Percentiles rank a stretch among this genome's conserved stretches.
These are phyloP conservation scores for Venturia oleaginea DNA, from an alignment of 2,329 filamentous ascomycete genomes.

Conservation along the genomic window DNA sequence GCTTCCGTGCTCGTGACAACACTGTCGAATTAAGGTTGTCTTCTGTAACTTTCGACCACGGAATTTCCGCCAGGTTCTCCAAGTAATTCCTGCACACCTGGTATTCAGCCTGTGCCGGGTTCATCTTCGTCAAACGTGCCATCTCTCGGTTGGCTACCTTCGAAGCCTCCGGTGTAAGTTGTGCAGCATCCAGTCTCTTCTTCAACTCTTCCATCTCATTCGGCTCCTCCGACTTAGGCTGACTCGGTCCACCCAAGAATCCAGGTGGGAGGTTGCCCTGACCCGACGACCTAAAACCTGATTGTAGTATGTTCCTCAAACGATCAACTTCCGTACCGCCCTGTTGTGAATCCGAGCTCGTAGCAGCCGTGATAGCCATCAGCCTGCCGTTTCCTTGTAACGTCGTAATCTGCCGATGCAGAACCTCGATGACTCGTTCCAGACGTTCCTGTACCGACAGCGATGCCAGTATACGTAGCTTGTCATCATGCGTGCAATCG, in stretches of 20 bases:
- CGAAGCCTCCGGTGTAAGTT: slow-evolving; percentile 71
- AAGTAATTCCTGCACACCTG: slow-evolving; percentile 89
- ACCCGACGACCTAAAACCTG: slow-evolving; percentile 21
- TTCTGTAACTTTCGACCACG: slow-evolving; percentile 77
- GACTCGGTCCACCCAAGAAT: slow-evolving; percentile 36
- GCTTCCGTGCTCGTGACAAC: slow-evolving; percentile 68
- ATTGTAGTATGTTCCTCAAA: slow-evolving; percentile 34
- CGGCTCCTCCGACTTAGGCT: slow-evolving; percentile 66
- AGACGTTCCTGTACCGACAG: slow-evolving; percentile 70
- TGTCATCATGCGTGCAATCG: slow-evolving; percentile 82
- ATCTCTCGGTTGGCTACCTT: slow-evolving; percentile 89
- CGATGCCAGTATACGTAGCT: slow-evolving; percentile 75
- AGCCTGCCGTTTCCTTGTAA: slow-evolving; percentile 86
- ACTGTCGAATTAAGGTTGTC: slow-evolving; percentile 79
- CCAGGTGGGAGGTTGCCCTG: slow-evolving; percentile 24
- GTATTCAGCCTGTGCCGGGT: slow-evolving; percentile 90
- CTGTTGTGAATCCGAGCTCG: slow-evolving; percentile 23
- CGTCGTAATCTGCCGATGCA: slow-evolving; percentile 70
- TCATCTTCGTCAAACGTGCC: slow-evolving; percentile 86
- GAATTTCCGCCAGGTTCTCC: slow-evolving; percentile 87
- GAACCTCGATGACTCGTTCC: slow-evolving; percentile 70
- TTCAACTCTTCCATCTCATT: slow-evolving; percentile 89
- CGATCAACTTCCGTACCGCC: slow-evolving; percentile 35
- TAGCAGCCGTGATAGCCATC: slow-evolving; percentile 63
- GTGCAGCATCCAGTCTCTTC: slow-evolving; percentile 74